phyloP scores from a whole-genome alignment of 2,329 filamentous ascomycete species.

The Microascus cirrosus region DNA sequence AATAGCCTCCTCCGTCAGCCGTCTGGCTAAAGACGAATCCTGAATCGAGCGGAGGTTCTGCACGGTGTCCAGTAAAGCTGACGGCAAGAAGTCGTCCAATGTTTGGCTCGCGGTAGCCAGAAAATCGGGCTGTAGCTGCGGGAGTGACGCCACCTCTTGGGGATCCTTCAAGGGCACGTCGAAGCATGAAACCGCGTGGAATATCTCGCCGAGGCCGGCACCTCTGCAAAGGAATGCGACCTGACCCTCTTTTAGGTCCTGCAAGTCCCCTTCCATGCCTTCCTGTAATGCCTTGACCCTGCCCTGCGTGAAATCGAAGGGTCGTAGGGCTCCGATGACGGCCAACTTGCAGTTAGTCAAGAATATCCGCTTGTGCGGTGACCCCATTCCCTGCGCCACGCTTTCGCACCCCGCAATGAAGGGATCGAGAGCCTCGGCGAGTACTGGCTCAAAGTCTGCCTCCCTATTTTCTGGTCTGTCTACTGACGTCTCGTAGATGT shows the following conservation, averaged over 20 bases:
- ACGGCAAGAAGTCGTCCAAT: slow-evolving; percentile 84
- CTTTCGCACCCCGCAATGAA: slow-evolving; percentile 68
- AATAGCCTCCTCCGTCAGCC: slow-evolving; percentile 73
- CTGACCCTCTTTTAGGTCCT: slow-evolving; percentile 55
- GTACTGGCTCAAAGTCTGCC: slow-evolving; percentile 61
- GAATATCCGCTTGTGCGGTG: slow-evolving; percentile 56
- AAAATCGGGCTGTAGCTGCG: slow-evolving; percentile 45
- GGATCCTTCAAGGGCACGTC: slow-evolving; percentile 33
- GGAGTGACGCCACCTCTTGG: slow-evolving; percentile 31
- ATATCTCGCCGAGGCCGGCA: slow-evolving; percentile 61
- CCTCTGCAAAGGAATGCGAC: slow-evolving; percentile 59
- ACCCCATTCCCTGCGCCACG: slow-evolving; percentile 48
- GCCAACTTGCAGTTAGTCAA: slow-evolving; percentile 59
- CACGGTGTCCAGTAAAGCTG: slow-evolving; percentile 83
- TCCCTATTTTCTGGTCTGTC: slow-evolving; percentile 47
- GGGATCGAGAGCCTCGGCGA: slow-evolving; percentile 74
- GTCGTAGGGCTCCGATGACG: slow-evolving; percentile 41
- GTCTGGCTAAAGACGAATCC: slow-evolving; percentile 58
- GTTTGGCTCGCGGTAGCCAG: slow-evolving; percentile 61
- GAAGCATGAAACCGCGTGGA: slow-evolving; percentile 20
- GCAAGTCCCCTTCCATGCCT: slow-evolving; percentile 40
- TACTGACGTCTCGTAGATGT: slow-evolving; percentile 76
- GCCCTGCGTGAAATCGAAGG: slow-evolving; percentile 52
- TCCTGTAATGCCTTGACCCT: slow-evolving; percentile 45
- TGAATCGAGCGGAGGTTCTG: slow-evolving; percentile 67